Evolutionary conservation across 139 green algal species (phyloP).

Genomic region (Pedinophyceae sp.): DNA sequence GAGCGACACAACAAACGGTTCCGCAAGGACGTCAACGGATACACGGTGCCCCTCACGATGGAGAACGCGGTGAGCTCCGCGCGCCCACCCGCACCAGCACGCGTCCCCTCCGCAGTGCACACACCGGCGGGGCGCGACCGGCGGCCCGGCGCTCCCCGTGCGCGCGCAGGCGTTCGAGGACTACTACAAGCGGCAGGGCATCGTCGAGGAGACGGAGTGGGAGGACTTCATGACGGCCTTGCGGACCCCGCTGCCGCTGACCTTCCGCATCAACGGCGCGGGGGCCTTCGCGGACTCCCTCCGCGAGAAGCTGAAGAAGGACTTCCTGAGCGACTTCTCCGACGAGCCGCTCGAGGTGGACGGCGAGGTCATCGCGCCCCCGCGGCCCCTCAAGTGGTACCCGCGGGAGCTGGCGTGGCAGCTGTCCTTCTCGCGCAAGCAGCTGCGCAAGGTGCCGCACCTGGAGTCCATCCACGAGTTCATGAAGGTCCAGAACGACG

Average conservation of each 20-base stretch:
- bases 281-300: slow-evolving; percentile 63
- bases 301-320: slow-evolving; percentile 40
- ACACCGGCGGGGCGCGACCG: slow-evolving; percentile 2
- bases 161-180: slow-evolving; percentile 37
- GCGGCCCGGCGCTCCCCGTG: not conserved
- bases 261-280: slow-evolving; percentile 94
- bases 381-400: slow-evolving; percentile 78
- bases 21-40: slow-evolving; percentile 11
- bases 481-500: slow-evolving; percentile 47
- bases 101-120: too few relatives aligned
- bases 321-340: slow-evolving; percentile 50
- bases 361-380: slow-evolving; percentile 39
- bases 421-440: slow-evolving; percentile 58
- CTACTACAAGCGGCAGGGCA: slow-evolving; percentile 46
- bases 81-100: too few relatives aligned
- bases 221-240: slow-evolving; percentile 65
- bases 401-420: slow-evolving; percentile 85
- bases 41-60: not conserved
- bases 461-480: slow-evolving; percentile 59
- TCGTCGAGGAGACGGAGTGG: slow-evolving; percentile 71
- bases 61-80: not conserved
- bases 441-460: slow-evolving; percentile 64
- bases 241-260: slow-evolving; percentile 63
- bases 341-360: slow-evolving; percentile 16
- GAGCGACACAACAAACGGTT: too few relatives aligned